phyloP scores from a whole-genome alignment of 495 filamentous ascomycete species.

The Barbatosphaeria neglecta region DNA sequence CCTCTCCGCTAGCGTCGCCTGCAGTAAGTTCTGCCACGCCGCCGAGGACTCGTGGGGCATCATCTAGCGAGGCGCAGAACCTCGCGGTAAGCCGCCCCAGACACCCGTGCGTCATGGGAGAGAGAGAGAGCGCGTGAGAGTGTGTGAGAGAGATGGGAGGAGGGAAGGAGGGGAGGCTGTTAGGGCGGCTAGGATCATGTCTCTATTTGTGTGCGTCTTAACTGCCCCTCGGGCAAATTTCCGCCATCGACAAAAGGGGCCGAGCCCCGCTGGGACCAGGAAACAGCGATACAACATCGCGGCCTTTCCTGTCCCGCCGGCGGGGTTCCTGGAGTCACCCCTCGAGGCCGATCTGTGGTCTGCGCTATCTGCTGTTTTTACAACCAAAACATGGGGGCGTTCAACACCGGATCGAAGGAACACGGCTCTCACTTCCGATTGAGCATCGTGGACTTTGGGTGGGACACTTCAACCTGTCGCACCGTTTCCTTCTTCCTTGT shows the following conservation, averaged over 20 bases:
- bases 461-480: slow-evolving; percentile 60
- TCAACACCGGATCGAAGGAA: slow-evolving; percentile 64
- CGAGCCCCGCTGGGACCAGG: slow-evolving; percentile 9
- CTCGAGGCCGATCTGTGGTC: slow-evolving; percentile 33
- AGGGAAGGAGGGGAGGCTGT: slow-evolving; percentile 9
- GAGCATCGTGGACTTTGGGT: slow-evolving; percentile 37
- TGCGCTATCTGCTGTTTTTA: slow-evolving; percentile 61
- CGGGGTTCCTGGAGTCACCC: slow-evolving; percentile 21
- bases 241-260: too few relatives aligned
- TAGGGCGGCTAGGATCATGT: slow-evolving; percentile 12
- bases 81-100: not conserved
- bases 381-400: slow-evolving; percentile 70
- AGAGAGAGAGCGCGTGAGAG: not conserved
- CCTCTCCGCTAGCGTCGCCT: slow-evolving; percentile 90
- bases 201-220: slow-evolving; percentile 14
- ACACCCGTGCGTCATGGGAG: not conserved
- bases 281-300: slow-evolving; percentile 39
- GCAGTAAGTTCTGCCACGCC: slow-evolving; percentile 98
- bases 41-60: slow-evolving; percentile 96
- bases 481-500: slow-evolving; percentile 26
- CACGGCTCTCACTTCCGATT: too few relatives aligned
- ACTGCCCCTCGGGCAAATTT: slow-evolving; percentile 3
- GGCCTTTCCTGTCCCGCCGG: slow-evolving; percentile 12
- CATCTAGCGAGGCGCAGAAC: slow-evolving; percentile 39
- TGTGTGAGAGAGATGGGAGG: not conserved